Evolutionary conservation across 2,329 filamentous ascomycete genomes (phyloP).

Genomic region (Neofusicoccum ribis): DNA sequence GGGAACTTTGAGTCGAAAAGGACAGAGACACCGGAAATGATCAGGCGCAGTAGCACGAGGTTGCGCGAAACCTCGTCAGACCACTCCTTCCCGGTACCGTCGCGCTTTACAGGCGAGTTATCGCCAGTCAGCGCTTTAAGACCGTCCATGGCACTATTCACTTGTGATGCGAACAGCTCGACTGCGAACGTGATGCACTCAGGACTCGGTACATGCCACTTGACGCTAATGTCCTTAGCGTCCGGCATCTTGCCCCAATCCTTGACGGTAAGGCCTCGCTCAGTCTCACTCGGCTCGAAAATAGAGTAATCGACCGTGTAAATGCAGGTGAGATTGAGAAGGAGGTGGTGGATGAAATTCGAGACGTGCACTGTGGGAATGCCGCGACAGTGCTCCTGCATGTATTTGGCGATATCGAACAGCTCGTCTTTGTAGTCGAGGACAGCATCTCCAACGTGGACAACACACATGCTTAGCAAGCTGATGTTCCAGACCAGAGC

Average conservation of each 20-base stretch:
- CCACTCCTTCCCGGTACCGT: slow-evolving; percentile 98
- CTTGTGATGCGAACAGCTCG: slow-evolving; percentile 83
- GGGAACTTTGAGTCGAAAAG: slow-evolving; percentile 73
- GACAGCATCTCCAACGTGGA: slow-evolving; percentile 89
- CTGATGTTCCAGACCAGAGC: slow-evolving; percentile 96
- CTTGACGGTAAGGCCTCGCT: slow-evolving; percentile 69
- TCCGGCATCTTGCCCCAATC: slow-evolving; percentile 84
- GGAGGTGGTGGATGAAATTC: slow-evolving; percentile 94
- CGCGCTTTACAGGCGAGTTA: slow-evolving; percentile 78
- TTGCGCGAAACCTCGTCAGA: slow-evolving; percentile 94
- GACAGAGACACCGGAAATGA: slow-evolving; percentile 84
- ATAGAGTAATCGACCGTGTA: slow-evolving; percentile 88
- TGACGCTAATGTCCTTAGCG: slow-evolving; percentile 75
- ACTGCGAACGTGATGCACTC: slow-evolving; percentile 87
- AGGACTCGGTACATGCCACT: slow-evolving; percentile 83
- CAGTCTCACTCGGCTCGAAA: slow-evolving; percentile 76
- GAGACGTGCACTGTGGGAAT: slow-evolving; percentile 94
- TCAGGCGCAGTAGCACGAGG: slow-evolving; percentile 81
- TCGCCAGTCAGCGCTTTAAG: slow-evolving; percentile 79
- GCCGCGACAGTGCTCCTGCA: slow-evolving; percentile 94
- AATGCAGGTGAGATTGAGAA: slow-evolving; percentile 91
- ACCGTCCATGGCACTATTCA: slow-evolving; percentile 71
- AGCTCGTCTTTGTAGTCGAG: slow-evolving; percentile 86
- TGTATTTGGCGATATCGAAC: slow-evolving; percentile 87
- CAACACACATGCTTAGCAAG: slow-evolving; percentile 96